Conservation (phyloP, 306 rosid genomes). For the Inga laurina region DNA sequence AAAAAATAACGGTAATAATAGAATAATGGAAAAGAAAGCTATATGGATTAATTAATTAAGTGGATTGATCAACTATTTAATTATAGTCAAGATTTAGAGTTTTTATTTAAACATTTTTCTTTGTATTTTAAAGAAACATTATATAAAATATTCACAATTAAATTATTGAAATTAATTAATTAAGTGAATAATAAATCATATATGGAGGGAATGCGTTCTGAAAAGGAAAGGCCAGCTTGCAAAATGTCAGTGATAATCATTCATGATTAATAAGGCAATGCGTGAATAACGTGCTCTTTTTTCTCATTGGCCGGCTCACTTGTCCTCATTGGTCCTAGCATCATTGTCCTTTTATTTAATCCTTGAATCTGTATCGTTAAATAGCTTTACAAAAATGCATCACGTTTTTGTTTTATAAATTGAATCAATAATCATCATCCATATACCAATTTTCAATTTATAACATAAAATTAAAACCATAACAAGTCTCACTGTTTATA, state of each 20-base stretch:
- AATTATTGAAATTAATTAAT: too few species aligned
- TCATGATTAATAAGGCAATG: background rate
- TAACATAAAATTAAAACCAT: too few species aligned
- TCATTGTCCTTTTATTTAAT: background rate
- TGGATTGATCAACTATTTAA: background rate
- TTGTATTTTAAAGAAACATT: background rate
- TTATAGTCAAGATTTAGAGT: too few species aligned
- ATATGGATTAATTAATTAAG: too few species aligned
- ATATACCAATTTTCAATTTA: too few species aligned
- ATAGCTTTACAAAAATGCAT: background rate
- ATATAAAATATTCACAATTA: too few species aligned
- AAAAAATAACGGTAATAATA: too few species aligned
- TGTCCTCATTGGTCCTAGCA: background rate
- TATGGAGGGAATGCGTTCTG: background rate
- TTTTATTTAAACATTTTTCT: too few species aligned
- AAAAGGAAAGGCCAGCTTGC: background rate
- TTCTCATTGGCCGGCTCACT: background rate
- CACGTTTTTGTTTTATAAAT: too few species aligned
- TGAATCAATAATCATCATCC: background rate
- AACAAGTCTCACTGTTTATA: too few species aligned
- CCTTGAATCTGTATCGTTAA: background rate
- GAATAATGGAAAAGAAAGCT: too few species aligned
- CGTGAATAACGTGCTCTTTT: conserved; percentile 20
- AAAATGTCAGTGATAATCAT: background rate
- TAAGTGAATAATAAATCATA: background rate